These are phyloP conservation scores for Lippia alba DNA, from an alignment of 305 asterid species.

Conservation along the genomic window DNA sequence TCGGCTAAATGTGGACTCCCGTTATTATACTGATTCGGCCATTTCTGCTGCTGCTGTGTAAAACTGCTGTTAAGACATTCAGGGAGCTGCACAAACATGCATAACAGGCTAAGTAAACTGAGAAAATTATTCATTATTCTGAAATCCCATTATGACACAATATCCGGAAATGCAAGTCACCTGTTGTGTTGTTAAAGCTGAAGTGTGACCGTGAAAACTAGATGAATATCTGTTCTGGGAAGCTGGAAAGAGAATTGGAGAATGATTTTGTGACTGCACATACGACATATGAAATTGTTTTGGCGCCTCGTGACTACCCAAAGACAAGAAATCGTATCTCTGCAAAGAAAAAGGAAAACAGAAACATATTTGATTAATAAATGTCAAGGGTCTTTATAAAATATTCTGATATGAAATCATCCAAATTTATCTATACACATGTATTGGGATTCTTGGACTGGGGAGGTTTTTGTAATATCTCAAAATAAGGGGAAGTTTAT, in stretches of 20 bases:
- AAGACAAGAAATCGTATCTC: conserved; percentile 52
- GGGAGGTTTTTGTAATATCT: too few relatives aligned
- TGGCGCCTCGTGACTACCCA: conserved; percentile 42
- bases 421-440: too few relatives aligned
- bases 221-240: conserved; percentile 54
- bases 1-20: conserved; percentile 39
- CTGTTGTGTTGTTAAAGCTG: conserved; percentile 57
- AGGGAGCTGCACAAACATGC: conserved; percentile 53
- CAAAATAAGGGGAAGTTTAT: too few relatives aligned
- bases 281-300: conserved; percentile 38
- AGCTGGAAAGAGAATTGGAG: conserved; percentile 37
- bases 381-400: too few relatives aligned
- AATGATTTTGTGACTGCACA: conserved; percentile 49
- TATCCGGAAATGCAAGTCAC: conserved; percentile 34
- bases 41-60: conserved; percentile 40
- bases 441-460: too few relatives aligned
- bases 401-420: too few relatives aligned
- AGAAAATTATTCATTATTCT: too few relatives aligned
- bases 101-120: neutral
- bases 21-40: conserved; percentile 42
- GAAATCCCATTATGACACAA: too few relatives aligned
- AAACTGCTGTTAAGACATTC: conserved; percentile 46
- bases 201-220: conserved; percentile 40
- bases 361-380: too few relatives aligned
- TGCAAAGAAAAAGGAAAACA: conserved; percentile 30